phyloP scores from a whole-genome alignment of 208 protist genomes.

The Leishmania mexicana region DNA sequence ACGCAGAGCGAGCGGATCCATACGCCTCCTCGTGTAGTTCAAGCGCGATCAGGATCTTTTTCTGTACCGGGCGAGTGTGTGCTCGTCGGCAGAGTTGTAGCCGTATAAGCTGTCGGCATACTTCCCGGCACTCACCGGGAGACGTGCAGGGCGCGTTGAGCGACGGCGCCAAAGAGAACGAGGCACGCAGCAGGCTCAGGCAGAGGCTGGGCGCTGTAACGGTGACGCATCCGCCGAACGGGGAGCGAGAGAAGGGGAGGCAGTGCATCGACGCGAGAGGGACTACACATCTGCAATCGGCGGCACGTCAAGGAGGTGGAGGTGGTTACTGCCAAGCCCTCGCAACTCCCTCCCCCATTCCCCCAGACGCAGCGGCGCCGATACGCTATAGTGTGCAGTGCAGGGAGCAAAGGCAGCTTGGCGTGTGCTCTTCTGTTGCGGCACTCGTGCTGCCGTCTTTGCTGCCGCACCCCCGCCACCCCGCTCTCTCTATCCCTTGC shows the following conservation, averaged over 20 bases:
- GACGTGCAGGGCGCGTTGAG: background rate
- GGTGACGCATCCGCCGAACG: background rate
- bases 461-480: background rate
- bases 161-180: background rate
- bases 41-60: background rate
- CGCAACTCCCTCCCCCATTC: background rate
- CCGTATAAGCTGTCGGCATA: too few species aligned
- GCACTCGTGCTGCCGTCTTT: background rate
- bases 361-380: background rate
- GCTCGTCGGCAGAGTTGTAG: too few species aligned
- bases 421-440: background rate
- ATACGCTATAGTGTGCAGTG: background rate
- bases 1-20: background rate
- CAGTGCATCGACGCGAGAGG: background rate
- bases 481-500: background rate
- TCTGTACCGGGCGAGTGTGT: background rate
- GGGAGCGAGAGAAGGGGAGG: background rate
- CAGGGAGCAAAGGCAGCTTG: background rate
- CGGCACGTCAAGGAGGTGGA: background rate
- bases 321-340: background rate
- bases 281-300: background rate
- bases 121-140: background rate
- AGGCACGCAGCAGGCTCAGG: background rate
- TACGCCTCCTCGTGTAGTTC: too few species aligned
- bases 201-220: background rate